Conservation (phyloP, 164 flowering plant genomes). For the Vitis rupestris region DNA sequence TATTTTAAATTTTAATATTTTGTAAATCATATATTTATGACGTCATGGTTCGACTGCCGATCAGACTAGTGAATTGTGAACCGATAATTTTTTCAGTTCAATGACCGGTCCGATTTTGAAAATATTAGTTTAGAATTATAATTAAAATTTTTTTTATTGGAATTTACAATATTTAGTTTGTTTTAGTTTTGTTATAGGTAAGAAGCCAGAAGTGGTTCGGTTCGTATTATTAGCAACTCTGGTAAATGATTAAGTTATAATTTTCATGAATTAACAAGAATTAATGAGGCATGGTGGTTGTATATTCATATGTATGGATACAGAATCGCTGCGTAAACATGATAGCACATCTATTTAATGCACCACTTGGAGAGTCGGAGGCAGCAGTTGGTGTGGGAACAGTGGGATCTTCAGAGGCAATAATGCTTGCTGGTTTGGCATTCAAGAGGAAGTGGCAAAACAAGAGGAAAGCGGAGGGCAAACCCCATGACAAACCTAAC, state of each 20-base stretch:
- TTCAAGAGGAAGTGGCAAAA: conserved; percentile 43
- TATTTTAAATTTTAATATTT: too few relatives aligned
- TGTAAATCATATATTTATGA: too few relatives aligned
- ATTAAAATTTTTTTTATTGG: too few relatives aligned
- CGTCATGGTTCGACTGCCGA: too few relatives aligned
- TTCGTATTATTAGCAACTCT: too few relatives aligned
- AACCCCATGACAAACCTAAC: conserved; percentile 36
- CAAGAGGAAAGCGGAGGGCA: conserved; percentile 27
- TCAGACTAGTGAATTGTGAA: too few relatives aligned
- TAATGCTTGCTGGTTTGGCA: conserved; percentile 39
- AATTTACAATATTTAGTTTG: too few relatives aligned
- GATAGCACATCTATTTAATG: conserved; percentile 36
- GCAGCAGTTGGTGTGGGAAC: conserved; percentile 39
- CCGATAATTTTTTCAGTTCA: too few relatives aligned
- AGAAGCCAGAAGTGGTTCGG: too few relatives aligned
- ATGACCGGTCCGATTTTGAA: too few relatives aligned
- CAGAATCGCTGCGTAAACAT: conserved; percentile 49
- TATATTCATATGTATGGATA: background rate
- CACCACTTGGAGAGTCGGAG: conserved; percentile 35
- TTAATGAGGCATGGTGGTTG: background rate
- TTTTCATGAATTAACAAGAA: background rate
- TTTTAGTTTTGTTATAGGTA: too few relatives aligned
- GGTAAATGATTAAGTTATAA: background rate
- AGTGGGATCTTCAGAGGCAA: conserved; percentile 42
- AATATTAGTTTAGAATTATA: too few relatives aligned